These are phyloP conservation scores for Cocos nucifera DNA, from an alignment of 176 grass and related monocot genomes.

Conservation along the genomic window DNA sequence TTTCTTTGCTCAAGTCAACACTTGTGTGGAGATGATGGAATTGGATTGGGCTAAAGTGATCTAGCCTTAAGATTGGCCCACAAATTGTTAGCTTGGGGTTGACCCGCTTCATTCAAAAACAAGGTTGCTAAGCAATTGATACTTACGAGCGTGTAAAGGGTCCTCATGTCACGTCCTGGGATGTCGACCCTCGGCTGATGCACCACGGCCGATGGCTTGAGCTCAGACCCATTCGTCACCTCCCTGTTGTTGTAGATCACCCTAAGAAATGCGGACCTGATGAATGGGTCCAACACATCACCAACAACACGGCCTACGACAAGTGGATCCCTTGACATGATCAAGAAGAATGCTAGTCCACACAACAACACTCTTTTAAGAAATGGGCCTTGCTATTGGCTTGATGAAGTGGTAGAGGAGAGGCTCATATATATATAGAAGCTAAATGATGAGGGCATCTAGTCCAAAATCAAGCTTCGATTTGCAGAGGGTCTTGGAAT, in stretches of 20 bases:
- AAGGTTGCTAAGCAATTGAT: neutral
- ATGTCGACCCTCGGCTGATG: constrained; percentile 64
- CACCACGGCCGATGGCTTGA: constrained; percentile 78
- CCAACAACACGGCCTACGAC: constrained; percentile 80
- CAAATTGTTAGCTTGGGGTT: too few relatives aligned
- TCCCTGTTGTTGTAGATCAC: constrained; percentile 74
- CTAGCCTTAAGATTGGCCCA: too few relatives aligned
- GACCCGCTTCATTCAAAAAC: too few relatives aligned
- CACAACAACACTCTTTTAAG: constrained; percentile 16
- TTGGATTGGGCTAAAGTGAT: too few relatives aligned
- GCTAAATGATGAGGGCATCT: constrained; percentile 36
- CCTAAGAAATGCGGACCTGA: constrained; percentile 58
- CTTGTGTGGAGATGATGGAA: too few relatives aligned
- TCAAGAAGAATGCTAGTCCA: neutral
- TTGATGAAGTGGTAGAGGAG: constrained; percentile 27
- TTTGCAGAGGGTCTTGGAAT: constrained; percentile 39
- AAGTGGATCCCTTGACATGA: constrained; percentile 90
- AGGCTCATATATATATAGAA: constrained; percentile 56
- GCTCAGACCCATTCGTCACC: constrained; percentile 73
- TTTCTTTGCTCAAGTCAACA: too few relatives aligned
- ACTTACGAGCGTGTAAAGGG: constrained; percentile 96
- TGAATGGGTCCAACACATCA: constrained; percentile 84
- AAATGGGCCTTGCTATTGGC: constrained; percentile 22
- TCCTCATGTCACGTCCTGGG: constrained; percentile 38
- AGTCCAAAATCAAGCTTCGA: constrained; percentile 21